A percentile compares a stretch with the other conserved stretches of the same genome.
Evolutionary conservation across 164 flowering plant species (phyloP).

Genomic region (Annona cherimola): DNA sequence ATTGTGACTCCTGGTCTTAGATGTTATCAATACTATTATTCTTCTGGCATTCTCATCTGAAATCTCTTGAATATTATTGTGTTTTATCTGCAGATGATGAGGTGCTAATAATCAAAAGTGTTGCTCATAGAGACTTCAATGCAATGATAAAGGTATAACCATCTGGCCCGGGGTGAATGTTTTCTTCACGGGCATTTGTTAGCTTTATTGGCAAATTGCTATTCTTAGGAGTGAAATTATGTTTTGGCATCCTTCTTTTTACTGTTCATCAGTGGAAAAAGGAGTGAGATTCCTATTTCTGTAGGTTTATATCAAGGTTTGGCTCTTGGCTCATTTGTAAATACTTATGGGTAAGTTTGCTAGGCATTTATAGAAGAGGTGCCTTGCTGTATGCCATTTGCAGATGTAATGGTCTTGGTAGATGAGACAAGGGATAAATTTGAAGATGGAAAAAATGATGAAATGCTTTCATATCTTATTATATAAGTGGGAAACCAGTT

Average conservation of each 20-base stretch:
- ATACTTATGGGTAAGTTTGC: no score
- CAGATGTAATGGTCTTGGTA: no score
- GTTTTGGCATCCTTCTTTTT: not conserved
- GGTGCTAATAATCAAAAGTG: conserved; percentile 92
- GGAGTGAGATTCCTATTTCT: no score
- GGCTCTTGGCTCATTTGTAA: no score
- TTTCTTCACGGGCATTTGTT: not conserved
- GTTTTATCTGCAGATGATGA: conserved; percentile 65
- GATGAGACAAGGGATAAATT: no score
- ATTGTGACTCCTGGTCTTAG: not conserved
- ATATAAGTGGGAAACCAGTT: no score
- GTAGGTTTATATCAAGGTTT: no score
- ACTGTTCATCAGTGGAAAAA: no score
- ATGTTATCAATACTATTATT: not conserved
- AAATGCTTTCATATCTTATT: no score
- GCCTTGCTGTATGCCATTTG: no score
- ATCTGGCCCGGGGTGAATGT: not conserved
- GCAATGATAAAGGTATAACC: conserved; percentile 77
- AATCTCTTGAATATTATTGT: not conserved
- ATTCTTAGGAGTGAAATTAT: not conserved
- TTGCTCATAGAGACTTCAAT: conserved; percentile 93
- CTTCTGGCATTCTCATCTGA: not conserved
- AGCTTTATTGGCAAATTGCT: not conserved
- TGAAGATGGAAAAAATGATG: no score
- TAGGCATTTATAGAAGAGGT: no score